Base-by-base conservation (phyloP, 2,329 filamentous ascomycete genomes). In the Aspergillus ustus region DNA sequence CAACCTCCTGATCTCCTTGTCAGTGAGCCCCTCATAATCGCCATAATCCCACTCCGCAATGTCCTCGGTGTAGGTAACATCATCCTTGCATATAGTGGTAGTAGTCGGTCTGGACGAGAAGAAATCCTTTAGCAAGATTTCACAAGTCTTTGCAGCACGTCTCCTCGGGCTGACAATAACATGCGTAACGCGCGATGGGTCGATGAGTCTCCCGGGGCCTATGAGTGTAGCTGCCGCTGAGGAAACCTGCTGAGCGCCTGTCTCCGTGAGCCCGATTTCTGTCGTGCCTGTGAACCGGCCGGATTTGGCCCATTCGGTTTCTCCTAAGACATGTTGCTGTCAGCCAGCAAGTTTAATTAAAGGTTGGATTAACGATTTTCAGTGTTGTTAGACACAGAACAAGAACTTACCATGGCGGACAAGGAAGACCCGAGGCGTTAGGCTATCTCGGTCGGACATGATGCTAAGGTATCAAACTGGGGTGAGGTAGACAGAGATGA, bases 281-380 rank as follows among this genome's bases (percentile, higher is more conserved):
- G 76, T 81, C 90, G 90, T 90, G 90, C 91, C 79, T 91, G 91
- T 92, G 49, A 43, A 61, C 2, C 20, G 59, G 54, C 59, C 59
- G 20, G 19, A 29, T 13, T 58, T 57, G 59, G 59, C 34, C 59
- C 59, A 61, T 53, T 61, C 59, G 6, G 59, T 61, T 17, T 61
- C 53, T 29, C 59, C 59, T 61, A n/a, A n/a, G n/a, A n/a, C n/a
- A n/a, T n/a, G n/a, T n/a, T n/a, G n/a, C n/a, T n/a, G n/a, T n/a
- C n/a, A n/a, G n/a, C n/a, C n/a, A n/a, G n/a, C n/a, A n/a, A n/a
- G n/a, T 15, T 43, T 40, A 17, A 28, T 28, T 15, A 19, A 34
- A 52, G 11, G n/a, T 25, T 25, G 25, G n/a, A n/a, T n/a, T n/a
- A 25, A 25, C 25, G 25, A 4, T 4, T 25, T 4, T 3, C 6